phyloP scores from a whole-genome alignment of 2,329 filamentous ascomycete genomes.

The Ampelomyces quisqualis region DNA sequence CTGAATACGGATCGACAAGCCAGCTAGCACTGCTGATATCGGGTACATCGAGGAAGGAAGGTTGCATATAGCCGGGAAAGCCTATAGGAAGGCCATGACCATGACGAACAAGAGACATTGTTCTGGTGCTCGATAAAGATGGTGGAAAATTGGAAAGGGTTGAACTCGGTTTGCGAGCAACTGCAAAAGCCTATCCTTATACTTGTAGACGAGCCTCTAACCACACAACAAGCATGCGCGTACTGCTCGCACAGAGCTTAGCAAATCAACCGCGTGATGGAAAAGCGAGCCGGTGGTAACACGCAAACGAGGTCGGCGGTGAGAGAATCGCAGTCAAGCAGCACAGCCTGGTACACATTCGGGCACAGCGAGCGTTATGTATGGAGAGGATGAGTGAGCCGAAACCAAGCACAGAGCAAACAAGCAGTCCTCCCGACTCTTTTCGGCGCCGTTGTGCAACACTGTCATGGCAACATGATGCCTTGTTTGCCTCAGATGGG shows the following conservation, averaged over 20 bases:
- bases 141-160: too few relatives aligned
- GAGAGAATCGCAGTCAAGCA: background rate
- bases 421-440: too few relatives aligned
- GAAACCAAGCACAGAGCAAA: too few relatives aligned
- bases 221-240: background rate
- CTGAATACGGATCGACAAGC: slow-evolving; percentile 5
- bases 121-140: too few relatives aligned
- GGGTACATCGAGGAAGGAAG: background rate
- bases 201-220: too few relatives aligned
- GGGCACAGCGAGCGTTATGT: background rate
- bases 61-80: background rate
- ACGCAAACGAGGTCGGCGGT: slow-evolving; percentile 1
- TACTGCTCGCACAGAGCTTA: background rate
- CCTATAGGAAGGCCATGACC: too few relatives aligned
- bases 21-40: slow-evolving; percentile 6
- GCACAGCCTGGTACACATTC: background rate
- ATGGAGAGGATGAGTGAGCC: background rate
- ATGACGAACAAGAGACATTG: too few relatives aligned
- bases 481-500: background rate
- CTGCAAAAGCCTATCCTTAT: too few relatives aligned
- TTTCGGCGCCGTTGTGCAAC: background rate
- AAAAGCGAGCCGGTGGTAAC: background rate
- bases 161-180: too few relatives aligned
- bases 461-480: background rate
- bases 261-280: background rate